A percentile compares a stretch with the other conserved stretches of the same genome.
Evolutionary conservation across 1,284 basidiomycete species (phyloP).

Genomic region (Cystobasidium sp.): DNA sequence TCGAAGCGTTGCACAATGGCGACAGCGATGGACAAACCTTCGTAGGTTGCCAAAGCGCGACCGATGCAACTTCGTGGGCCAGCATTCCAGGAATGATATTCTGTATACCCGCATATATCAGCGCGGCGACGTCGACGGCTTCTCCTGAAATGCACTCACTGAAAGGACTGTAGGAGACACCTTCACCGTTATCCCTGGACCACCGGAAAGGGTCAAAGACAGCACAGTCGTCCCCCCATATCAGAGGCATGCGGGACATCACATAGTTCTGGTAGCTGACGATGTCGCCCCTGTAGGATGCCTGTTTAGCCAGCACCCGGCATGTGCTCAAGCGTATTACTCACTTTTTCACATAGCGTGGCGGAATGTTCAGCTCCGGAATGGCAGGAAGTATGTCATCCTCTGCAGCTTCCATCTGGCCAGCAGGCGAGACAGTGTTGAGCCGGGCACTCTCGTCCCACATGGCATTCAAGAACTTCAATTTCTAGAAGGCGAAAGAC

Average conservation of each 20-base stretch:
- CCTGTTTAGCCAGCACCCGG: not conserved
- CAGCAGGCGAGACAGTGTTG: constrained; percentile 1
- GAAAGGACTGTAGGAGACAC: constrained; percentile 1
- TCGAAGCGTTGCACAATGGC: not conserved
- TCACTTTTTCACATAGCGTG: constrained; percentile 2
- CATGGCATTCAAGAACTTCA: not conserved
- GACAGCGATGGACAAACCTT: constrained; percentile 1
- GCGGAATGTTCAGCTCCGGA: not conserved
- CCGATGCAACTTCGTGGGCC: not conserved
- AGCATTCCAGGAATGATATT: not conserved
- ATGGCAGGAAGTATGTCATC: not conserved
- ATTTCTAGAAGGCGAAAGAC: not conserved
- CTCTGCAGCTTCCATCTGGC: constrained; percentile 1
- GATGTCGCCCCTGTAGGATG: not conserved
- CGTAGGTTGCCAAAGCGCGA: not conserved
- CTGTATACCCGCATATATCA: not conserved
- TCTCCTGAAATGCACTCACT: not conserved
- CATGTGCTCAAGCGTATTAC: not conserved
- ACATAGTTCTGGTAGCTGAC: constrained; percentile 1
- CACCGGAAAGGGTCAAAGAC: not conserved
- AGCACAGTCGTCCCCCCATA: not conserved
- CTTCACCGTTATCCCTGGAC: not conserved
- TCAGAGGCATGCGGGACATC: not conserved
- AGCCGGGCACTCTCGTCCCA: not conserved
- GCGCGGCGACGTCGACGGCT: no score